Base-by-base conservation (phyloP, 306 rosid genomes). In the Lotus japonicus region DNA sequence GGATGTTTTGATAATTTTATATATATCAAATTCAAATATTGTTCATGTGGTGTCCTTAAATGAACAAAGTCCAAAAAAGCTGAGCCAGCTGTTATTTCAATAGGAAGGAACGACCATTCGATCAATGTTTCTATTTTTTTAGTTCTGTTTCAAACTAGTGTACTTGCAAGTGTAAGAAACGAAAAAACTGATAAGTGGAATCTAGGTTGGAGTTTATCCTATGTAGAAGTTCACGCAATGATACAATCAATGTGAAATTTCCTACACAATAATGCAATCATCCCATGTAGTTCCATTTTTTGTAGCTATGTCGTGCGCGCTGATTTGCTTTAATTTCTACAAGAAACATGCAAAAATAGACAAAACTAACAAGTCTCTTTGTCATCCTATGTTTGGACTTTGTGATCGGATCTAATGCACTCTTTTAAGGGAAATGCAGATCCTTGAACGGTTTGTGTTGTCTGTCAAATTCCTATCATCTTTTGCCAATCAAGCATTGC, bases 191-290 rank as follows among this genome's bases (percentile, higher is more conserved):
- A 9, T 36, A 46, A 19, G 36, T 26, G 5, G 7, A 19, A 7
- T 18, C 19, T n/a, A 6, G 15, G 1, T 62, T 42, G 39, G 57
- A 28, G 11, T 15, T 31, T 26, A 53, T 12, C 45, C 65, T 52
- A 54, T 44, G 55, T 44, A 64, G 56, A 54, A 73, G 19, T 0
- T 53, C 73, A 21, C 38, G 15, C 23, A 68, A 65, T 74, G 78
- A 45, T 64, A 64, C 31, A 23, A 64, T 43, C 65, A 31, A 73
- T 19, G 54, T 26, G 55, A 73, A 26, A 42, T n/a, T 64, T 58
- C 41, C 52, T 50, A 43, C 53, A 0, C 6, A 63, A 42, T 41
- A 31, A 31, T 31, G 36, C 7, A 31, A 31, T 7, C 7, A 31
- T 31, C 5, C 36, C 7, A 31, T 31, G 36, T 31, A 31, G 5